Conservation (phyloP, 768 basidiomycete species). For the Candolleomyces efflorescens region DNA sequence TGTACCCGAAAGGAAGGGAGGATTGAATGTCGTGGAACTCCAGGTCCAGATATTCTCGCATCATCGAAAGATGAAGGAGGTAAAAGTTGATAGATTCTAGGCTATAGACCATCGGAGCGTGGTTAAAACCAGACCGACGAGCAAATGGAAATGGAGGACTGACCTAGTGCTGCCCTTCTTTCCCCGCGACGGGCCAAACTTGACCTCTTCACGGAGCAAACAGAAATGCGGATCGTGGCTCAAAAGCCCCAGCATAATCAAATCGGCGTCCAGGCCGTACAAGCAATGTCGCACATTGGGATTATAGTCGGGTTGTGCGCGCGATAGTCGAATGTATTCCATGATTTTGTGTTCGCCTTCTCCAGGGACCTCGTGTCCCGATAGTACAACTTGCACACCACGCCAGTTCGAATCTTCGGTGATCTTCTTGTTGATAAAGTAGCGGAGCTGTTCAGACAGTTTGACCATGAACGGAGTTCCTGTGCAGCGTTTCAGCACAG, state of each 20-base stretch:
- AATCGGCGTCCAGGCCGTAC: slow-evolving; percentile 96
- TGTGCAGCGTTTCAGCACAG: slow-evolving; percentile 20
- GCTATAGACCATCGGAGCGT: slow-evolving; percentile 25
- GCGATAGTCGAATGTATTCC: slow-evolving; percentile 94
- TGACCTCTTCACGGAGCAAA: slow-evolving; percentile 94
- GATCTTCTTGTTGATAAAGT: slow-evolving; percentile 98
- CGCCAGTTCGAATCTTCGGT: slow-evolving; percentile 96
- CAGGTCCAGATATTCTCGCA: slow-evolving; percentile 96
- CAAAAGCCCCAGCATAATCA: slow-evolving; percentile 96
- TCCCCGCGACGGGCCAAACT: slow-evolving; percentile 80
- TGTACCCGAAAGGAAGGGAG: slow-evolving; percentile 74
- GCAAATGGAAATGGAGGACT: slow-evolving; percentile 1
- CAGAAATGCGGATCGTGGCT: slow-evolving; percentile 99
- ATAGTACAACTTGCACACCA: slow-evolving; percentile 86
- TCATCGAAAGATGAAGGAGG: slow-evolving; percentile 86
- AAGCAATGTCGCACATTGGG: slow-evolving; percentile 97
- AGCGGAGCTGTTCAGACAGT: slow-evolving; percentile 87
- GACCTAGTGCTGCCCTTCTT: slow-evolving; percentile 63
- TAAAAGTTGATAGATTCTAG: slow-evolving; percentile 89
- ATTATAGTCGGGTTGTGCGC: slow-evolving; percentile 94
- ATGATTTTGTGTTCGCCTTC: slow-evolving; percentile 99
- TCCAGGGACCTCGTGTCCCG: slow-evolving; percentile 97
- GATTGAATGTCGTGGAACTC: slow-evolving; percentile 80
- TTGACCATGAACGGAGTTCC: slow-evolving; percentile 95
- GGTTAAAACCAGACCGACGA: neutral